Percentiles rank a stretch among this genome's conserved stretches.
Evolutionary conservation across 345 rosid species (phyloP).

Genomic region (Syzygium jambos): DNA sequence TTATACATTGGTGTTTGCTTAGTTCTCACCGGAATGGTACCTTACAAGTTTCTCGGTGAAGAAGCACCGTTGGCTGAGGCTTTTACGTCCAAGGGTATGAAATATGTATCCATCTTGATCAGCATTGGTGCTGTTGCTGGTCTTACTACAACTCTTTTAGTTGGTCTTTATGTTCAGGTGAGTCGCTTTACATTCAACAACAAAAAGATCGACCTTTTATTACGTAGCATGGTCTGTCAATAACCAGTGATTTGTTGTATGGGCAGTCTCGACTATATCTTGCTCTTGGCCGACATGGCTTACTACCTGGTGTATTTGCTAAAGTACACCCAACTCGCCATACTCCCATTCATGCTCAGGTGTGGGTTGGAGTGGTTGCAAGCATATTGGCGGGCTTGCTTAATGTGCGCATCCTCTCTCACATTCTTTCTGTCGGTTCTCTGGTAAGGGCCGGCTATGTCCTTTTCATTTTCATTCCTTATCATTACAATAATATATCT

Average conservation of each 20-base stretch:
- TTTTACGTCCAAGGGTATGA: constrained; percentile 78
- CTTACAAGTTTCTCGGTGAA: constrained; percentile 63
- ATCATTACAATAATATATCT: background rate
- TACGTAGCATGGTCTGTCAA: background rate
- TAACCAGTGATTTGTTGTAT: constrained; percentile 4
- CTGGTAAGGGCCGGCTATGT: constrained; percentile 43
- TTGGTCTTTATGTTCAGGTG: constrained; percentile 99
- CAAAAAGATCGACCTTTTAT: background rate
- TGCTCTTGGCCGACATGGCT: constrained; percentile 94
- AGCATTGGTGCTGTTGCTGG: constrained; percentile 96
- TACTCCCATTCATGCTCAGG: constrained; percentile 87
- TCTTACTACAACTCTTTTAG: constrained; percentile 86
- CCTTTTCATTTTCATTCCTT: background rate
- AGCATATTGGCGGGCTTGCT: constrained; percentile 67
- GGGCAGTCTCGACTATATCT: constrained; percentile 86
- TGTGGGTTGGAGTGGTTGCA: constrained; percentile 93
- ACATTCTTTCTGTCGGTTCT: constrained; percentile 94
- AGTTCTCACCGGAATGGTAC: constrained; percentile 97
- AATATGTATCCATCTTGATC: constrained; percentile 65
- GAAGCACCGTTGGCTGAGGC: constrained; percentile 92
- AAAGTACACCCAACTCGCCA: constrained; percentile 70
- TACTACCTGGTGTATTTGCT: constrained; percentile 83
- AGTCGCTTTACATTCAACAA: constrained; percentile 2
- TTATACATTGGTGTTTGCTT: constrained; percentile 81
- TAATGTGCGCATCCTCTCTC: constrained; percentile 73